Conservation (phyloP, 345 rosid species). For the thale cress (Arabidopsis thaliana) region TAIR10.1 NC_003070.9:8385001-8385500, state of each 20-base stretch:
- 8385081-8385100: slow-evolving; percentile 25
- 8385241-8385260: not conserved
- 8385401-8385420: slow-evolving; percentile 15
- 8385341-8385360: slow-evolving; percentile 13
- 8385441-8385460: slow-evolving; percentile 2
- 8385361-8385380: slow-evolving; percentile 40
- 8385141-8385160: not conserved
- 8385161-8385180: not conserved
- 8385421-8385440: slow-evolving; percentile 43
- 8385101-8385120: slow-evolving; percentile 39
- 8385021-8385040: not conserved
- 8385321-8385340: not conserved
- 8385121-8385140: slow-evolving; percentile 28
- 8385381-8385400: slow-evolving; percentile 31
- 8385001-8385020: not conserved
- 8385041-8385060: slow-evolving; percentile 40
- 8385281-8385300: slow-evolving; percentile 32
- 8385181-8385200: slow-evolving; percentile 29
- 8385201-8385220: slow-evolving; percentile 35
- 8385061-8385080: slow-evolving; percentile 39
- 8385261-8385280: not conserved
- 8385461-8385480: slow-evolving; percentile 18
- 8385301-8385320: slow-evolving; percentile 6
- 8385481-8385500: slow-evolving; percentile 43
- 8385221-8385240: not conserved